phyloP scores from a whole-genome alignment of 208 protist genomes.

The Wallacemonas rigidus region DNA sequence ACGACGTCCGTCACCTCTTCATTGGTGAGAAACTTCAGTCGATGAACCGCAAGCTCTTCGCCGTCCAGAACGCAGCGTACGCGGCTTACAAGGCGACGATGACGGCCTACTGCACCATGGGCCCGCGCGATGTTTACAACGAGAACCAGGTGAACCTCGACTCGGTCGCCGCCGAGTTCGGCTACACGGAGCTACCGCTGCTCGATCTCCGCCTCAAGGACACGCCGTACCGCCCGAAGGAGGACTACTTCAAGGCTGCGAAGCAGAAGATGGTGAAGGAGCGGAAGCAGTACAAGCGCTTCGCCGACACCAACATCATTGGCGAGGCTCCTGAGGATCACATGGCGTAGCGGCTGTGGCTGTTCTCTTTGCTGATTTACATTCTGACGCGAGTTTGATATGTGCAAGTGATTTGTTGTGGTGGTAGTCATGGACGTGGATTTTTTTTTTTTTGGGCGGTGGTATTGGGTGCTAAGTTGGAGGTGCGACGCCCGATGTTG shows the following conservation, averaged over 20 bases:
- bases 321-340: conserved; percentile 51
- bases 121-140: conserved; percentile 60
- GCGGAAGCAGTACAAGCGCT: conserved; percentile 34
- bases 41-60: conserved; percentile 66
- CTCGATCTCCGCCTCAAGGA: conserved; percentile 76
- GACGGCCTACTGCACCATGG: conserved; percentile 64
- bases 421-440: background rate
- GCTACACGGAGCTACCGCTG: conserved; percentile 64
- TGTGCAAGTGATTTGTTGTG: background rate
- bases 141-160: conserved; percentile 47
- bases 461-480: no score
- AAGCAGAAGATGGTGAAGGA: conserved; percentile 37
- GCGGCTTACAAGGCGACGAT: conserved; percentile 68
- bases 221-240: conserved; percentile 69
- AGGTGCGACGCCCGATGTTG: no score
- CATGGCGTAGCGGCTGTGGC: conserved; percentile 17
- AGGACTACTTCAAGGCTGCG: conserved; percentile 70
- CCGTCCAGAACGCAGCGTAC: conserved; percentile 60
- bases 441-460: no score
- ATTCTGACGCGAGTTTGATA: background rate
- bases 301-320: conserved; percentile 43
- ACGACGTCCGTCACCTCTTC: conserved; percentile 41
- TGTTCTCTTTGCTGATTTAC: no score
- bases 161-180: conserved; percentile 71
- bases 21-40: conserved; percentile 57